These are phyloP conservation scores for Trichophyton verrucosum DNA, from an alignment of 2,329 filamentous ascomycete genomes.

Conservation along the genomic window DNA sequence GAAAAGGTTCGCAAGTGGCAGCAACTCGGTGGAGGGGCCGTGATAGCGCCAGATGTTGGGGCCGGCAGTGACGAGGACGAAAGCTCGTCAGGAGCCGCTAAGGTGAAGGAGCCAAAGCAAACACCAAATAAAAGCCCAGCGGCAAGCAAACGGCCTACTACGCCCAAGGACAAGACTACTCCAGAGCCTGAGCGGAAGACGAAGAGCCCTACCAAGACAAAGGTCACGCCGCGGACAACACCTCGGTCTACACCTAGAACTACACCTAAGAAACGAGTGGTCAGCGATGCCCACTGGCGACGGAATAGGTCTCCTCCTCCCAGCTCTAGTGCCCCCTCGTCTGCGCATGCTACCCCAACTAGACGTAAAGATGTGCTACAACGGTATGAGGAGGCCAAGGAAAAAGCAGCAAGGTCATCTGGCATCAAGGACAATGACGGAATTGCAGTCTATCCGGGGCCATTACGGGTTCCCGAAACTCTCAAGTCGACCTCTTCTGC, in stretches of 20 bases:
- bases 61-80: slow-evolving; percentile 41
- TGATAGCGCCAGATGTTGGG: slow-evolving; percentile 49
- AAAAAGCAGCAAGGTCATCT: neutral
- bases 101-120: slow-evolving; percentile 17
- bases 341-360: slow-evolving; percentile 29
- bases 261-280: slow-evolving; percentile 77
- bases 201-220: slow-evolving; percentile 3
- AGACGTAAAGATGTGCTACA: slow-evolving; percentile 33
- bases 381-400: slow-evolving; percentile 8
- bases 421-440: slow-evolving; percentile 14
- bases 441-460: slow-evolving; percentile 18
- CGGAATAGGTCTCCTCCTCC: slow-evolving; percentile 37
- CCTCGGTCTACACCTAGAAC: slow-evolving; percentile 20
- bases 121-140: slow-evolving; percentile 22
- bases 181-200: slow-evolving; percentile 10
- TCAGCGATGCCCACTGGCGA: slow-evolving; percentile 82
- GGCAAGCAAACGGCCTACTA: slow-evolving; percentile 22
- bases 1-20: slow-evolving; percentile 80
- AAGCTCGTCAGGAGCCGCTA: slow-evolving; percentile 6
- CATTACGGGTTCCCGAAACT: slow-evolving; percentile 15
- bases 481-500: slow-evolving; percentile 13
- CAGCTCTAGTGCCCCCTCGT: slow-evolving; percentile 24
- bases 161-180: slow-evolving; percentile 19
- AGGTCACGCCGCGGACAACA: slow-evolving; percentile 18
- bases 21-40: slow-evolving; percentile 57